Percentiles rank a stretch among this genome's conserved stretches.
Evolutionary conservation across 208 protist species (phyloP).

Genomic region (Wallacemonas rigidus): DNA sequence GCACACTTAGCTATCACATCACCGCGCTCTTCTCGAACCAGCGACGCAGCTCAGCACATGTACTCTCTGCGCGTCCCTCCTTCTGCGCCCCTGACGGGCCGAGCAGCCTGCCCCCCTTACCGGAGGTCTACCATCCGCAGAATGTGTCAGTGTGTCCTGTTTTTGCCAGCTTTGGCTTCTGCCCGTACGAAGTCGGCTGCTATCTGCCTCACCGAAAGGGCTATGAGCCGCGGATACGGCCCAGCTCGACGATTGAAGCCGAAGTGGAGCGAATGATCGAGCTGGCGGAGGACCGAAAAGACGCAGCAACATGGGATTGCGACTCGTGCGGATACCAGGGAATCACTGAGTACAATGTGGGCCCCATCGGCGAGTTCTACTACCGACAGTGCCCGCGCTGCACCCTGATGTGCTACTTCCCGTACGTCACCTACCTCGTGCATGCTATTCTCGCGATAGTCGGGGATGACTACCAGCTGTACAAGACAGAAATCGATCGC

Average conservation of each 20-base stretch:
- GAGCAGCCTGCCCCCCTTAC: constrained; percentile 45
- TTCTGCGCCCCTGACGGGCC: constrained; percentile 32
- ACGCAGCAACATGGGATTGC: constrained; percentile 66
- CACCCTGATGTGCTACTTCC: constrained; percentile 82
- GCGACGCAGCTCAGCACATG: constrained; percentile 72
- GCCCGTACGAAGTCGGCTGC: constrained; percentile 68
- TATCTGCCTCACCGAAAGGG: constrained; percentile 60
- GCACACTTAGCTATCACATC: constrained; percentile 63
- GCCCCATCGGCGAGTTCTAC: constrained; percentile 66
- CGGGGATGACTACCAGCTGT: constrained; percentile 88
- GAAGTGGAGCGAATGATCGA: constrained; percentile 61
- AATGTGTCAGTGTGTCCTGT: constrained; percentile 59
- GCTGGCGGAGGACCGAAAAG: constrained; percentile 39
- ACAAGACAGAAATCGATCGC: constrained; percentile 76
- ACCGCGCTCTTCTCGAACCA: constrained; percentile 73
- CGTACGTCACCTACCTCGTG: constrained; percentile 81
- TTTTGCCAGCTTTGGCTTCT: constrained; percentile 77
- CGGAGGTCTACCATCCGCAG: constrained; percentile 24
- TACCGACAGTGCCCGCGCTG: constrained; percentile 81
- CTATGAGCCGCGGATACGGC: constrained; percentile 30
- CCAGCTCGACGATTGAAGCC: constrained; percentile 32
- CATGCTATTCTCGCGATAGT: constrained; percentile 51
- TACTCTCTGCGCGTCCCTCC: constrained; percentile 74
- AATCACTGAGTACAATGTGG: constrained; percentile 57
- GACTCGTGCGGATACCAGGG: constrained; percentile 70